Base-by-base conservation (phyloP, 2,329 filamentous ascomycete species). In the Apiospora koreana region DNA sequence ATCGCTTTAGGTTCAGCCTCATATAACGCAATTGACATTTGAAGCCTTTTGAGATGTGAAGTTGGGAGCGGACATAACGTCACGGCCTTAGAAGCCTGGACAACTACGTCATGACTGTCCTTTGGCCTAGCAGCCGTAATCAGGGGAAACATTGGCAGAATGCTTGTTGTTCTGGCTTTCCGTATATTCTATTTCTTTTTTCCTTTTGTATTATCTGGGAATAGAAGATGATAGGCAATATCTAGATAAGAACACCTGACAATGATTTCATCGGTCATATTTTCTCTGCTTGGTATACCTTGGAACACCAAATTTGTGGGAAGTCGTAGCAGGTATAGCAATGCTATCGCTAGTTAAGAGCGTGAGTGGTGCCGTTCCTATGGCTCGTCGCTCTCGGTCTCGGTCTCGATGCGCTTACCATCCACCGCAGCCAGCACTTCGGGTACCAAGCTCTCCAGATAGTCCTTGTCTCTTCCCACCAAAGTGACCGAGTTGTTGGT, bases 401-500 rank as follows among this genome's bases (percentile, higher is more conserved):
- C 95, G 35, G 86, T 85, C 38, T 81, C 75, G 14, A 97, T 89
- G 67, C 91, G 86, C 75, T 85, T 86, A 3, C 95, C 95, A 74
- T 94, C 82, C 6, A 97, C 91, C 68, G 92, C 91, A 79, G 89
- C 83, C 78, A 93, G 89, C 3, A 97, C 93, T 79, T 97, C 94
- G 0, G 87, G 82, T 18, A 97, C 88, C 72, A 98, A 81, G 67
- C 89, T 91, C 79, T 97, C 94, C 78, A 98, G 87, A 75, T 89
- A 95, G 31, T 88, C 91, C 74, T 87, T 85, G 78, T 98, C 93
- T 74, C 89, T 90, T 74, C 89, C 89, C 25, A 98, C 95, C 68
- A 99, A 84, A 14, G 95, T 98, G 65, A 98, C 94, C 0, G 94
- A 96, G 81, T 98, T 98, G 73, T 87, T 87, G 77, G 90, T 89